Conservation (phyloP, 768 basidiomycete genomes). For the Crassisporium funariophilum region DNA sequence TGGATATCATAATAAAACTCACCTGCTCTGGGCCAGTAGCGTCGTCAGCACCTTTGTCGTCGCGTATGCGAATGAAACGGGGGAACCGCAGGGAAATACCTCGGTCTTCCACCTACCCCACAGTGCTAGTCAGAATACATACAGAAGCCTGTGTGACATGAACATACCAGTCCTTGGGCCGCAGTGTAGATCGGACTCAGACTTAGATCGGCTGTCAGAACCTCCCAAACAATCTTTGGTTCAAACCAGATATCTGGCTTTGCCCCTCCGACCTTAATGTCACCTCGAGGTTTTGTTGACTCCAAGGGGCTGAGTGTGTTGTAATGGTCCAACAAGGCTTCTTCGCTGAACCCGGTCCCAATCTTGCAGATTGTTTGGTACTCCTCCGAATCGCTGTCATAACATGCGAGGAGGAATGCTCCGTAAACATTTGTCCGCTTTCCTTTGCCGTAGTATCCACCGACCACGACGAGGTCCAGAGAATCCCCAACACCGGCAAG, state of each 20-base stretch:
- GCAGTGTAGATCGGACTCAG: slow-evolving; percentile 97
- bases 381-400: slow-evolving; percentile 91
- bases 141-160: background rate
- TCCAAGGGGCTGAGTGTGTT: slow-evolving; percentile 82
- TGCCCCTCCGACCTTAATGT: slow-evolving; percentile 87
- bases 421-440: slow-evolving; percentile 98
- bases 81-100: slow-evolving; percentile 98
- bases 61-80: slow-evolving; percentile 87
- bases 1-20: slow-evolving; percentile 18
- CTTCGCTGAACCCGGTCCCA: slow-evolving; percentile 97
- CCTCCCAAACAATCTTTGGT: slow-evolving; percentile 97
- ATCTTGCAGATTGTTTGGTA: slow-evolving; percentile 99
- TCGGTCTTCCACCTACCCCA: slow-evolving; percentile 71
- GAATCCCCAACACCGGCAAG: slow-evolving; percentile 96
- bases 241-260: slow-evolving; percentile 99
- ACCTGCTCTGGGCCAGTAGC: slow-evolving; percentile 94
- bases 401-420: slow-evolving; percentile 96
- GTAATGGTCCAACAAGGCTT: slow-evolving; percentile 78
- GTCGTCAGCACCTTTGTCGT: slow-evolving; percentile 92
- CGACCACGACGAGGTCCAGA: slow-evolving; percentile 95
- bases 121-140: background rate
- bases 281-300: slow-evolving; percentile 66
- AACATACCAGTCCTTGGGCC: slow-evolving; percentile 81
- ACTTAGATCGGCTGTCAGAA: slow-evolving; percentile 94
- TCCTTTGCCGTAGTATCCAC: slow-evolving; percentile 96